phyloP scores from a whole-genome alignment of 2,329 filamentous ascomycete species.

The Coniochaeta sp. region DNA sequence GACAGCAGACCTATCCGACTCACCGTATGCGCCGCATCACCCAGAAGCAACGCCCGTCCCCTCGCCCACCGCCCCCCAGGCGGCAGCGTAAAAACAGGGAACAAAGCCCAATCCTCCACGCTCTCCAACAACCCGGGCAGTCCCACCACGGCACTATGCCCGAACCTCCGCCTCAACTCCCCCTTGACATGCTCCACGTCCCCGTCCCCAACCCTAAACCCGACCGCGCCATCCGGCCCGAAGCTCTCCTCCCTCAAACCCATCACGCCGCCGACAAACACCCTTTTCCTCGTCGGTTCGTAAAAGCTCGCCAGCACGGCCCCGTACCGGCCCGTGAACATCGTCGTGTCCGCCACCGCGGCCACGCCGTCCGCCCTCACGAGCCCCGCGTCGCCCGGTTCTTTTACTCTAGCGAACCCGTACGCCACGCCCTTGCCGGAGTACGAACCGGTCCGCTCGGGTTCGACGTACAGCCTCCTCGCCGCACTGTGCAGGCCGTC shows the following conservation, averaged over 20 bases:
- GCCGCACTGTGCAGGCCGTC: conserved; percentile 17
- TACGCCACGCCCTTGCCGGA: conserved; percentile 13
- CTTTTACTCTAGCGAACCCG: conserved; percentile 10
- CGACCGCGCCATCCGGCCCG: conserved; percentile 10
- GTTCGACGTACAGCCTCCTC: conserved; percentile 9
- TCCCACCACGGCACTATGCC: conserved; percentile 9
- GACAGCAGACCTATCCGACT: conserved; percentile 2
- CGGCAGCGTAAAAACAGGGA: conserved; percentile 10
- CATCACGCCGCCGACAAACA: conserved; percentile 16
- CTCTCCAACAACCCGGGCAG: conserved; percentile 12
- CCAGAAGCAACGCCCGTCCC: conserved; percentile 8
- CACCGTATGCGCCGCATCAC: conserved; percentile 13
- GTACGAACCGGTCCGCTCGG: conserved; percentile 6
- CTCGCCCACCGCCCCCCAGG: conserved; percentile 7
- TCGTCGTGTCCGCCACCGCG: conserved; percentile 13
- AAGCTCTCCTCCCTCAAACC: conserved; percentile 10
- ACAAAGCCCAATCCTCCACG: conserved; percentile 18
- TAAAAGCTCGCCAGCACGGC: conserved; percentile 15
- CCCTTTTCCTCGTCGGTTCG: conserved; percentile 9
- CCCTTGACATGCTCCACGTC: conserved; percentile 14
- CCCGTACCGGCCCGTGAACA: conserved; percentile 14
- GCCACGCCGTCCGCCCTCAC: conserved; percentile 11
- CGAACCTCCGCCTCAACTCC: conserved; percentile 10
- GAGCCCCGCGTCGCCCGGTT: conserved; percentile 3
- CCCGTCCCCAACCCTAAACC: conserved; percentile 14